Evolutionary conservation across 768 basidiomycete species (phyloP).

Genomic region (Galerina marginata): DNA sequence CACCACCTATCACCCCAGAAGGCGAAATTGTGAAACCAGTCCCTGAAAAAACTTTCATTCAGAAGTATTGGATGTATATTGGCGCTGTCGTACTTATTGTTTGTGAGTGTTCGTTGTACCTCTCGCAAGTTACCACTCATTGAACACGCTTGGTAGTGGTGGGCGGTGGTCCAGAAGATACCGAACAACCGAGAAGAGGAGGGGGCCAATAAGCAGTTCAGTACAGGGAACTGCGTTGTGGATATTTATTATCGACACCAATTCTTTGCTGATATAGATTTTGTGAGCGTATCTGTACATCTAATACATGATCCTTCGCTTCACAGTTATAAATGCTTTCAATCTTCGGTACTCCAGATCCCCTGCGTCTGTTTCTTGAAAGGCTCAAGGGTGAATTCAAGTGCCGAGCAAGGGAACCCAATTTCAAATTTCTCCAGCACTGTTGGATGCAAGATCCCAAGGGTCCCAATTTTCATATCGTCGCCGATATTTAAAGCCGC

Average conservation of each 20-base stretch:
- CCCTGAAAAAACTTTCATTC: constrained; percentile 79
- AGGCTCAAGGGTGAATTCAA: constrained; percentile 96
- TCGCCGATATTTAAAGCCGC: constrained; percentile 43
- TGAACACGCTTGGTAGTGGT: constrained; percentile 31
- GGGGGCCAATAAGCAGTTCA: constrained; percentile 11
- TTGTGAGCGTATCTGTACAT: constrained; percentile 18
- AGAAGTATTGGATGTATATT: constrained; percentile 93
- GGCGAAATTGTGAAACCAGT: constrained; percentile 65
- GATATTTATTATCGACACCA: neutral
- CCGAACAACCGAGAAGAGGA: constrained; percentile 35
- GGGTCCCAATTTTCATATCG: constrained; percentile 83
- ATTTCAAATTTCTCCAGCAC: constrained; percentile 95
- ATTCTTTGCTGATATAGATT: neutral
- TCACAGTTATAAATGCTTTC: constrained; percentile 20
- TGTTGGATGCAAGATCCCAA: constrained; percentile 92
- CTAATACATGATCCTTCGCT: constrained; percentile 25
- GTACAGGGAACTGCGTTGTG: neutral
- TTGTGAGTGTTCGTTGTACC: constrained; percentile 45
- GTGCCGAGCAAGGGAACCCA: constrained; percentile 89
- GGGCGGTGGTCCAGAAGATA: constrained; percentile 43
- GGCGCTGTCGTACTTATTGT: constrained; percentile 60
- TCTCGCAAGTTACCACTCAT: neutral
- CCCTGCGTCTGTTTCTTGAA: constrained; percentile 78
- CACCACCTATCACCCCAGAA: constrained; percentile 68
- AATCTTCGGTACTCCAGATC: constrained; percentile 61